Evolutionary conservation across 2,329 filamentous ascomycete species (phyloP).

Genomic region (Ophiognomonia clavigignenti-juglandacearum): DNA sequence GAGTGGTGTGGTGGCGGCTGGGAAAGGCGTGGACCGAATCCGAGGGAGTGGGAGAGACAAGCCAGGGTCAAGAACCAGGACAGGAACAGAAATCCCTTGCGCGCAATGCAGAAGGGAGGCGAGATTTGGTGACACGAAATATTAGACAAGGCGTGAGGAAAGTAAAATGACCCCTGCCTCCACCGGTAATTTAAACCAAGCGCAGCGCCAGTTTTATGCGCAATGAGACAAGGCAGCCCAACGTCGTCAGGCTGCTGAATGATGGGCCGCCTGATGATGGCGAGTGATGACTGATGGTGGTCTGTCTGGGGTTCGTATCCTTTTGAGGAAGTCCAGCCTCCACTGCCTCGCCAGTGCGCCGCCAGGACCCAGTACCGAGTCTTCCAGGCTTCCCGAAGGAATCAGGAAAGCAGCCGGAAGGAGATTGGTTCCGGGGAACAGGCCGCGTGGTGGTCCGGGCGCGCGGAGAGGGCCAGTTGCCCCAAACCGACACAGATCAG

Average conservation of each 20-base stretch:
- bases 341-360: not conserved
- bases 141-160: slow-evolving; percentile 4
- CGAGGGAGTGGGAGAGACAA: slow-evolving; percentile 1
- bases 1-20: too few relatives aligned
- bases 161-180: slow-evolving; percentile 9
- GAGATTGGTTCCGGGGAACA: too few relatives aligned
- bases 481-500: too few relatives aligned
- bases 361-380: too few relatives aligned
- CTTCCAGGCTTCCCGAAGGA: too few relatives aligned
- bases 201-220: not conserved
- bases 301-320: slow-evolving; percentile 5
- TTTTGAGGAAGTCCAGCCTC: not conserved
- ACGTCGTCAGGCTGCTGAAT: not conserved
- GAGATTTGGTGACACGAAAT: slow-evolving; percentile 16
- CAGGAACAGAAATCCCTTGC: slow-evolving; percentile 2
- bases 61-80: too few relatives aligned
- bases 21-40: not conserved
- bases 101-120: slow-evolving; percentile 10
- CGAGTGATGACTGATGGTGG: too few relatives aligned
- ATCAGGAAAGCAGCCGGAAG: too few relatives aligned
- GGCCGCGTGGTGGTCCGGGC: not conserved
- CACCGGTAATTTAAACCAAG: slow-evolving; percentile 8
- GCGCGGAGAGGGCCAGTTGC: too few relatives aligned
- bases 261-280: too few relatives aligned
- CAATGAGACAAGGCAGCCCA: too few relatives aligned